Evolutionary conservation across 108 stramenopile species (phyloP).

Genomic region (Hondaea fermentalgiana): DNA sequence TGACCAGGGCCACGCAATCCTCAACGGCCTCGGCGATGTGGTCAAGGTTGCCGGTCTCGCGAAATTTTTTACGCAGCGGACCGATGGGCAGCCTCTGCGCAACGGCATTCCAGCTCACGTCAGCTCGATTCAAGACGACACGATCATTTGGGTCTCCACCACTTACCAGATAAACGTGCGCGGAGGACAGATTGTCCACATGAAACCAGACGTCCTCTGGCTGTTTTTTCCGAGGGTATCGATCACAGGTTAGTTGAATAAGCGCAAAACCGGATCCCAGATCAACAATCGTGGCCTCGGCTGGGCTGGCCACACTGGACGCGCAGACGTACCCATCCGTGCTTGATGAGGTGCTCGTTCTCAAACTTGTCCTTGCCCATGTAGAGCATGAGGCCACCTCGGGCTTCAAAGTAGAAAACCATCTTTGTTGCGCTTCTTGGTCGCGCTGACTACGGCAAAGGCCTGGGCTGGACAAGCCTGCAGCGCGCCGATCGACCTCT

Average conservation of each 20-base stretch:
- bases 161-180: conserved; percentile 81
- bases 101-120: no score
- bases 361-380: conserved; percentile 74
- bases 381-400: conserved; percentile 35
- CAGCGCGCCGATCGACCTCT: no score
- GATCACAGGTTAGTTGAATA: neutral
- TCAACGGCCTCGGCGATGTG: conserved; percentile 18
- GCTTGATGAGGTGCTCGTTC: conserved; percentile 96
- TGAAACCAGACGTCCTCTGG: conserved; percentile 89
- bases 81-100: neutral
- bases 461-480: no score
- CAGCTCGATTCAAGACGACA: neutral
- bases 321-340: conserved; percentile 57
- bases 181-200: conserved; percentile 90
- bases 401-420: neutral
- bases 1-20: conserved; percentile 34
- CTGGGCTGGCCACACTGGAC: neutral
- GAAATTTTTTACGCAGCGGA: neutral
- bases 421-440: neutral
- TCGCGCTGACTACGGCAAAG: no score
- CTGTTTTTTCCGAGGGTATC: neutral
- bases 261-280: no score
- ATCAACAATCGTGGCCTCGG: neutral
- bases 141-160: conserved; percentile 23
- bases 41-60: neutral